These are phyloP conservation scores for Plasmodium gonderi DNA, from an alignment of 169 alveolate genomes.

Conservation along the genomic window DNA sequence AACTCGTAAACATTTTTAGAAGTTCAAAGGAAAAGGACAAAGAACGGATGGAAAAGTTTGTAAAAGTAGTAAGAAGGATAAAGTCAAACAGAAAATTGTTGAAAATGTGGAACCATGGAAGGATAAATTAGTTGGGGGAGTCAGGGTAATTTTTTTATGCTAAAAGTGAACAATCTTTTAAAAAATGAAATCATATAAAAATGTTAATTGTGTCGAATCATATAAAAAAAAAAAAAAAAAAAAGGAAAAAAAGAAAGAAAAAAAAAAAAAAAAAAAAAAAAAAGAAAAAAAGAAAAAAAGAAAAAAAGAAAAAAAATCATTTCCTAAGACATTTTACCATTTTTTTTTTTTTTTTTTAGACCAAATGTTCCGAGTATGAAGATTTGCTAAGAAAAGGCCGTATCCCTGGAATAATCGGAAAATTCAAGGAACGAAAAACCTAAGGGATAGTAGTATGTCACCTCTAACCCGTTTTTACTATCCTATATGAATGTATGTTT, in stretches of 20 bases:
- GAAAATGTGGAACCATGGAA: constrained; percentile 82
- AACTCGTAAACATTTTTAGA: constrained; percentile 1
- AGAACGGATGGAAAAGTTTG: constrained; percentile 72
- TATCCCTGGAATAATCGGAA: constrained; percentile 82
- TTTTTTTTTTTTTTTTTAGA: constrained; percentile 53
- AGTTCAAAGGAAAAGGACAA: constrained; percentile 73
- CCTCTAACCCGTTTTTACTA: too few relatives aligned
- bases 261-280: not conserved
- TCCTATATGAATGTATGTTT: not conserved
- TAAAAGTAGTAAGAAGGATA: constrained; percentile 53
- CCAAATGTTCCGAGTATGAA: constrained; percentile 83
- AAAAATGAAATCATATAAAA: too few relatives aligned
- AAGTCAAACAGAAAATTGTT: constrained; percentile 28
- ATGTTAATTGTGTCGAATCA: too few relatives aligned
- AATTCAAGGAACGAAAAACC: constrained; percentile 55
- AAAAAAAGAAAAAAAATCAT: too few relatives aligned
- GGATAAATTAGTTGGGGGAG: constrained; percentile 81
- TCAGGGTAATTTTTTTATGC: constrained; percentile 78
- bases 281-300: not conserved
- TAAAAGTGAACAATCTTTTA: too few relatives aligned
- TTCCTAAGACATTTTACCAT: too few relatives aligned
- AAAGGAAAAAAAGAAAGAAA: not conserved
- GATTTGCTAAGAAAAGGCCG: constrained; percentile 81
- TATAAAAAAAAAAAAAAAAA: not conserved
- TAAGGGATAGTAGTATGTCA: not conserved